These are phyloP conservation scores for Colletotrichum australisinense DNA, from an alignment of 2,329 filamentous ascomycete genomes.

Conservation along the genomic window DNA sequence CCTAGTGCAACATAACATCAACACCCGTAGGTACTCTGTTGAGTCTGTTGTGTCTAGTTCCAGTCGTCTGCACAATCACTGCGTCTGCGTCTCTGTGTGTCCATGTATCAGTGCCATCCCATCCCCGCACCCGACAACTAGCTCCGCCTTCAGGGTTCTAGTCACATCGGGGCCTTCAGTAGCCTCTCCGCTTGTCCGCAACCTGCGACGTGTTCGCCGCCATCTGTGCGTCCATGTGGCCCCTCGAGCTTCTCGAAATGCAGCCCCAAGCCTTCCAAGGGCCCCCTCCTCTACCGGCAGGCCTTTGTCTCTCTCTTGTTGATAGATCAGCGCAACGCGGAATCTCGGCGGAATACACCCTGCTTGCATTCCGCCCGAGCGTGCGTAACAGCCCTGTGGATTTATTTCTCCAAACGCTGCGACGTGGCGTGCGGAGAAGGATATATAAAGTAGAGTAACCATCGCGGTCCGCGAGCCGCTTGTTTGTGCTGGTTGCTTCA, in stretches of 20 bases:
- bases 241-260: background rate
- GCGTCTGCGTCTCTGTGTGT: background rate
- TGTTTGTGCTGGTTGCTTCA: background rate
- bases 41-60: background rate
- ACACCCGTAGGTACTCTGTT: background rate
- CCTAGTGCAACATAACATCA: background rate
- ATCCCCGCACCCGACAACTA: conserved; percentile 15
- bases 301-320: background rate
- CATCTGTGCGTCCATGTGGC: conserved; percentile 5
- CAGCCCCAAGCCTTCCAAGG: background rate
- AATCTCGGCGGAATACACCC: background rate
- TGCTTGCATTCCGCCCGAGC: background rate
- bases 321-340: background rate
- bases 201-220: background rate
- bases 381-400: background rate
- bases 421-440: background rate
- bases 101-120: background rate
- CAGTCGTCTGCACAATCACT: background rate
- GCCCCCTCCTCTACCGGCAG: too few species aligned
- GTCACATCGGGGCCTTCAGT: background rate
- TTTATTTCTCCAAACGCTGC: background rate
- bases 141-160: background rate
- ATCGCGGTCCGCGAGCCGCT: background rate
- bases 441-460: conserved; percentile 5
- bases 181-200: background rate